Percentiles rank a stretch among this genome's conserved stretches.
These are phyloP conservation scores for Cystofilobasidium bisporidii DNA, from an alignment of 768 basidiomycete genomes.

Conservation along the genomic window DNA sequence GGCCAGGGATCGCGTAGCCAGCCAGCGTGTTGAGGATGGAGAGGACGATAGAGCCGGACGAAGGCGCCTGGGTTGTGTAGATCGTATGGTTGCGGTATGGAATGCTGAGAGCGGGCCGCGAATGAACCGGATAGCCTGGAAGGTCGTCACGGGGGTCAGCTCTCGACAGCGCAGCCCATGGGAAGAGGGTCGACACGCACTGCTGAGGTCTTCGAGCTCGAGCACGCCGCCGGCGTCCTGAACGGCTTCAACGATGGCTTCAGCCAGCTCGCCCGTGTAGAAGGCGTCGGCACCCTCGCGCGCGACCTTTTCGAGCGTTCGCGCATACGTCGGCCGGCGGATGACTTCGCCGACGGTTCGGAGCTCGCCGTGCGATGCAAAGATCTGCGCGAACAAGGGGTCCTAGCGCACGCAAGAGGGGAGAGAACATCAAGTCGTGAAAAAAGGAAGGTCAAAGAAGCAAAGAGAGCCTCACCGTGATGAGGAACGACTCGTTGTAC, in stretches of 20 bases:
- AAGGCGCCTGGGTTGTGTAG: constrained; percentile 76
- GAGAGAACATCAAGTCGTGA: neutral
- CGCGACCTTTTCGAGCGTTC: constrained; percentile 65
- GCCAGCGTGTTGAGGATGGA: constrained; percentile 88
- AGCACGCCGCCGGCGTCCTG: constrained; percentile 67
- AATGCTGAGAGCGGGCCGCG: constrained; percentile 64
- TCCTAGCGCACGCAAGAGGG: constrained; percentile 12
- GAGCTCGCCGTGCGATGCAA: constrained; percentile 64
- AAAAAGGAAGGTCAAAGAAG: too few species aligned
- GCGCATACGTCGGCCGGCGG: constrained; percentile 61
- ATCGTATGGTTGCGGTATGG: constrained; percentile 67
- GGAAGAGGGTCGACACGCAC: neutral
- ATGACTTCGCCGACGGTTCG: constrained; percentile 67
- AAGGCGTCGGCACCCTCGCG: constrained; percentile 67
- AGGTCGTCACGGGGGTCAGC: constrained; percentile 37
- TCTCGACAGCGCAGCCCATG: neutral
- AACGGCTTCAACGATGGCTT: constrained; percentile 64
- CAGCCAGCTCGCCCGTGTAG: constrained; percentile 78
- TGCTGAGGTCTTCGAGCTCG: constrained; percentile 53
- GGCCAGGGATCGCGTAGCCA: constrained; percentile 44
- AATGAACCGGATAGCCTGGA: constrained; percentile 56
- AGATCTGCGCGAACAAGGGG: constrained; percentile 71
- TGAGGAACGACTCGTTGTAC: constrained; percentile 20
- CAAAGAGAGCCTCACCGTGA: neutral
- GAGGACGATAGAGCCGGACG: constrained; percentile 69